Conservation (phyloP, 2,329 filamentous ascomycete genomes). For the Pseudogymnoascus sp. region DNA sequence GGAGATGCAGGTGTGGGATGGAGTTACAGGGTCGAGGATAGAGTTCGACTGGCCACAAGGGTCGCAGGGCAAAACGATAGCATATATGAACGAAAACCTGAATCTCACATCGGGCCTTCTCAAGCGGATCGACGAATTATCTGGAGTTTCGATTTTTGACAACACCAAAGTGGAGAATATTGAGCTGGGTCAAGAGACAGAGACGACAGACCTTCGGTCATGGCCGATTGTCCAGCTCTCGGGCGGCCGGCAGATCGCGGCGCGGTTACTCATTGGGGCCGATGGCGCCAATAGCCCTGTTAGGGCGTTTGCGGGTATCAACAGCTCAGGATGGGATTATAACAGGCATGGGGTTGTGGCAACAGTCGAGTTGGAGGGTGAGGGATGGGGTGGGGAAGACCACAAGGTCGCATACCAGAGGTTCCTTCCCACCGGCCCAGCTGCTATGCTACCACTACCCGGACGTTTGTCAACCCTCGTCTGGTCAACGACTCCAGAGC, state of each 20-base stretch:
- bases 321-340: slow-evolving; percentile 89
- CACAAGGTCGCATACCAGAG: slow-evolving; percentile 83
- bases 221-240: slow-evolving; percentile 81
- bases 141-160: slow-evolving; percentile 64
- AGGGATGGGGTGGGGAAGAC: slow-evolving; percentile 46
- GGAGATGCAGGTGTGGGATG: slow-evolving; percentile 98
- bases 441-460: slow-evolving; percentile 85
- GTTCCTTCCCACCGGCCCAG: slow-evolving; percentile 85
- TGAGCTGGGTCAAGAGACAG: slow-evolving; percentile 59
- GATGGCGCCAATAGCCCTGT: slow-evolving; percentile 95
- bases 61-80: slow-evolving; percentile 58
- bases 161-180: slow-evolving; percentile 76
- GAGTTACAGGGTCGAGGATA: slow-evolving; percentile 77
- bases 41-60: slow-evolving; percentile 69
- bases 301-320: slow-evolving; percentile 78
- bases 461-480: slow-evolving; percentile 78
- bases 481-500: slow-evolving; percentile 83
- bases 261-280: slow-evolving; percentile 81
- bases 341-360: slow-evolving; percentile 84
- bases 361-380: slow-evolving; percentile 65
- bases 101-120: slow-evolving; percentile 79
- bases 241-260: slow-evolving; percentile 57
- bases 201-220: slow-evolving; percentile 67
- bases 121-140: slow-evolving; percentile 61
- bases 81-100: slow-evolving; percentile 93